These are phyloP conservation scores for Leccinum imitatum DNA, from an alignment of 768 basidiomycete genomes.

Conservation along the genomic window DNA sequence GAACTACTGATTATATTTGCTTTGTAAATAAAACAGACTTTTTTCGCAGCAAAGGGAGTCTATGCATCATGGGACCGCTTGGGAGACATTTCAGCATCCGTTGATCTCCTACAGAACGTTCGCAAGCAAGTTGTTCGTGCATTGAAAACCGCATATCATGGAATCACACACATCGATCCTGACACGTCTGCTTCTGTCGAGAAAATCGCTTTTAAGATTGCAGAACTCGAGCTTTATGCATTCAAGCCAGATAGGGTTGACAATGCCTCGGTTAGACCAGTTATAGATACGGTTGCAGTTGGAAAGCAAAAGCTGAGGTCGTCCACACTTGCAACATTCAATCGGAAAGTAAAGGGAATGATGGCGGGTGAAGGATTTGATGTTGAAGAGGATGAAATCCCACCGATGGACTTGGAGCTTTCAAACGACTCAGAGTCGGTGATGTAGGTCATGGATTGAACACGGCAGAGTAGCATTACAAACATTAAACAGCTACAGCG, in stretches of 20 bases:
- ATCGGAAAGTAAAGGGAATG: background rate
- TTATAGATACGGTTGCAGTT: background rate
- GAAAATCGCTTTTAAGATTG: background rate
- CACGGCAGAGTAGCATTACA: too few relatives aligned
- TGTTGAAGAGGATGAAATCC: background rate
- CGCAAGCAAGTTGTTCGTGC: conserved; percentile 29
- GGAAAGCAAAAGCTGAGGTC: background rate
- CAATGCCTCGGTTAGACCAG: background rate
- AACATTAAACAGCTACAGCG: too few relatives aligned
- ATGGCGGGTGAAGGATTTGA: background rate
- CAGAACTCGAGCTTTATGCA: background rate
- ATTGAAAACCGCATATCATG: conserved; percentile 26
- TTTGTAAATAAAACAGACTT: background rate
- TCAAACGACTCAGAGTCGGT: background rate
- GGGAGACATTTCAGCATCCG: conserved; percentile 31
- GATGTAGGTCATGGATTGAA: too few relatives aligned
- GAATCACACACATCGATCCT: conserved; percentile 23
- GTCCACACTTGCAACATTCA: background rate
- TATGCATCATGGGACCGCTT: conserved; percentile 33
- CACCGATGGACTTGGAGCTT: background rate
- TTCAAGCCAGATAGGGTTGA: background rate
- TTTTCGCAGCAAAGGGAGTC: conserved; percentile 29
- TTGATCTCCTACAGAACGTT: conserved; percentile 29
- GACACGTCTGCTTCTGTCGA: conserved; percentile 18
- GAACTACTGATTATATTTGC: background rate